phyloP scores from a whole-genome alignment of 495 filamentous ascomycete species.

The Trichoderma gamsii region DNA sequence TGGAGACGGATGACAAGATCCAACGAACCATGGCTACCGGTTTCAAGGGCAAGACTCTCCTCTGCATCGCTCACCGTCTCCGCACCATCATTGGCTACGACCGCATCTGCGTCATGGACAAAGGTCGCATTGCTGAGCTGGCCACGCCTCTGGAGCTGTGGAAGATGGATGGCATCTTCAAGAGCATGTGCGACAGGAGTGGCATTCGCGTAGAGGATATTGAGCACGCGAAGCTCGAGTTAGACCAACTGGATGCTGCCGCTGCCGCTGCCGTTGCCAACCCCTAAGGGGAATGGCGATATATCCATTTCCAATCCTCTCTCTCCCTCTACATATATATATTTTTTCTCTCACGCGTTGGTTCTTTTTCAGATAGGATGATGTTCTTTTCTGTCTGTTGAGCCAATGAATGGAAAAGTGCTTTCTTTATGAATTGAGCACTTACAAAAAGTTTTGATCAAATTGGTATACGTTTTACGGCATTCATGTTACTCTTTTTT shows the following conservation, averaged over 20 bases:
- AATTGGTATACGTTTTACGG: background rate
- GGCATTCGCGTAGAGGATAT: slow-evolving; percentile 79
- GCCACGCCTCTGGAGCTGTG: slow-evolving; percentile 69
- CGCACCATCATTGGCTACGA: slow-evolving; percentile 93
- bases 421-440: background rate
- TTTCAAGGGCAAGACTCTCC: slow-evolving; percentile 80
- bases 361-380: background rate
- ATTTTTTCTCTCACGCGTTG: background rate
- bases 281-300: slow-evolving; percentile 7
- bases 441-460: background rate
- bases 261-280: slow-evolving; percentile 8
- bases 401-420: background rate
- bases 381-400: background rate
- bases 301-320: background rate
- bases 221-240: slow-evolving; percentile 24
- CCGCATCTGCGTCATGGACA: slow-evolving; percentile 92
- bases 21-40: slow-evolving; percentile 82
- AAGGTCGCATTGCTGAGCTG: slow-evolving; percentile 77
- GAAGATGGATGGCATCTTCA: slow-evolving; percentile 62
- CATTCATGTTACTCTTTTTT: background rate
- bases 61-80: slow-evolving; percentile 93
- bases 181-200: slow-evolving; percentile 86
- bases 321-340: background rate
- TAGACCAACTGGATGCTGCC: slow-evolving; percentile 18
- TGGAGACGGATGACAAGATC: slow-evolving; percentile 95